Evolutionary conservation across 2,329 filamentous ascomycete species (phyloP).

Genomic region (Aureobasidium sp.): DNA sequence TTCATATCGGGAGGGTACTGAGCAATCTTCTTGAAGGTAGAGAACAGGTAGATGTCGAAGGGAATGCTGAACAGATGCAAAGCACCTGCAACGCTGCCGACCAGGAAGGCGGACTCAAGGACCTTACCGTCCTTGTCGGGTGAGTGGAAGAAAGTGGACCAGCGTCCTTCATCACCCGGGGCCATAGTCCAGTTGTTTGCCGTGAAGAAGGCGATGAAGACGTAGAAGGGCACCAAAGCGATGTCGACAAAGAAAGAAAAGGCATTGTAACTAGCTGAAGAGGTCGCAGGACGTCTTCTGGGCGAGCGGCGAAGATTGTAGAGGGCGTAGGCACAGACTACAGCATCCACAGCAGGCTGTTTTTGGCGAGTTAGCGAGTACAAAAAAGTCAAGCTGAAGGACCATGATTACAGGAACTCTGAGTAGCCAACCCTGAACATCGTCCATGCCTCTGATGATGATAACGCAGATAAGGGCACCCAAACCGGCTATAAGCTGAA

Average conservation of each 20-base stretch:
- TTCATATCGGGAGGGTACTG: conserved; percentile 90
- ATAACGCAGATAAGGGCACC: conserved; percentile 71
- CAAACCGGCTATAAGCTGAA: conserved; percentile 61
- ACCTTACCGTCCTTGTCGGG: conserved; percentile 56
- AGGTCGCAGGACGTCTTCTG: conserved; percentile 65
- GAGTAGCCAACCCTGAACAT: conserved; percentile 65
- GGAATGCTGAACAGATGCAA: conserved; percentile 65
- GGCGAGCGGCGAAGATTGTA: conserved; percentile 71
- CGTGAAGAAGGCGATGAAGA: conserved; percentile 51
- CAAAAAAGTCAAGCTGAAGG: background rate
- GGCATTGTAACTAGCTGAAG: conserved; percentile 80
- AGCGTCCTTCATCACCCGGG: conserved; percentile 44
- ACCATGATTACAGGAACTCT: conserved; percentile 59
- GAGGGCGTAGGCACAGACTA: conserved; percentile 69
- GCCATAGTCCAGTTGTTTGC: conserved; percentile 46
- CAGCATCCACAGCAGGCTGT: conserved; percentile 67
- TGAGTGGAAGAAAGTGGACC: conserved; percentile 59
- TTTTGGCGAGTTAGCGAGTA: background rate
- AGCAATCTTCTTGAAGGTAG: conserved; percentile 76
- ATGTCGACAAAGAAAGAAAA: conserved; percentile 71
- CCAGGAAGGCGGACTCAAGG: conserved; percentile 57
- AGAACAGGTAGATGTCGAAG: conserved; percentile 66
- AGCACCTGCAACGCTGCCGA: conserved; percentile 55
- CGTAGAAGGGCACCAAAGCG: conserved; percentile 57
- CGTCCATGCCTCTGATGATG: conserved; percentile 62